These are phyloP conservation scores for Linanthus parryae DNA, from an alignment of 148 eudicot genomes.

Conservation along the genomic window DNA sequence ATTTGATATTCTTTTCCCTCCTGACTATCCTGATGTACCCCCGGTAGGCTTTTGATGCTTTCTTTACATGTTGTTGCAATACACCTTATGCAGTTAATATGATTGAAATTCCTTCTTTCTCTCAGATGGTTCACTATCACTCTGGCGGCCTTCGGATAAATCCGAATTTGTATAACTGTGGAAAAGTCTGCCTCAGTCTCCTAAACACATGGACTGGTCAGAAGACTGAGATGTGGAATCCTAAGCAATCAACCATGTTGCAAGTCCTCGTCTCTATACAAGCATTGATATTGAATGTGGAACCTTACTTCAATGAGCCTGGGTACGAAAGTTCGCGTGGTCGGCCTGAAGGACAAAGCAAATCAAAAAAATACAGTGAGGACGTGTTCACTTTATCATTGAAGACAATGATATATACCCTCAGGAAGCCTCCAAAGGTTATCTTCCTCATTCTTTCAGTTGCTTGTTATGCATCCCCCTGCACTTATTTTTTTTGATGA, in stretches of 20 bases:
- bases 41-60: conserved; percentile 48
- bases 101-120: neutral
- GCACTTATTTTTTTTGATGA: neutral
- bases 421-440: conserved; percentile 81
- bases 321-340: conserved; percentile 35
- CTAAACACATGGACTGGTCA: conserved; percentile 75
- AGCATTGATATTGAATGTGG: conserved; percentile 69
- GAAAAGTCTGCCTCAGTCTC: conserved; percentile 88
- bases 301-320: conserved; percentile 76
- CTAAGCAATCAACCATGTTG: conserved; percentile 58
- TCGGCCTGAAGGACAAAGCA: conserved; percentile 24
- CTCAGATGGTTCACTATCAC: conserved; percentile 63
- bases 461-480: neutral
- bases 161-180: conserved; percentile 62
- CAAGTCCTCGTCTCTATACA: conserved; percentile 86
- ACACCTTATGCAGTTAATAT: neutral
- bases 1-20: conserved; percentile 67
- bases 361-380: conserved; percentile 49
- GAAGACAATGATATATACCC: conserved; percentile 62
- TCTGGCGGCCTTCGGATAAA: conserved; percentile 75
- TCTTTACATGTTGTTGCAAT: conserved; percentile 4
- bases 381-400: conserved; percentile 41
- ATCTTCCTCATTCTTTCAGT: neutral
- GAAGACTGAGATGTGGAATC: conserved; percentile 59
- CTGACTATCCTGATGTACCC: conserved; percentile 50